Evolutionary conservation across 768 basidiomycete genomes (phyloP).

Genomic region (Lactarius hengduanensis): DNA sequence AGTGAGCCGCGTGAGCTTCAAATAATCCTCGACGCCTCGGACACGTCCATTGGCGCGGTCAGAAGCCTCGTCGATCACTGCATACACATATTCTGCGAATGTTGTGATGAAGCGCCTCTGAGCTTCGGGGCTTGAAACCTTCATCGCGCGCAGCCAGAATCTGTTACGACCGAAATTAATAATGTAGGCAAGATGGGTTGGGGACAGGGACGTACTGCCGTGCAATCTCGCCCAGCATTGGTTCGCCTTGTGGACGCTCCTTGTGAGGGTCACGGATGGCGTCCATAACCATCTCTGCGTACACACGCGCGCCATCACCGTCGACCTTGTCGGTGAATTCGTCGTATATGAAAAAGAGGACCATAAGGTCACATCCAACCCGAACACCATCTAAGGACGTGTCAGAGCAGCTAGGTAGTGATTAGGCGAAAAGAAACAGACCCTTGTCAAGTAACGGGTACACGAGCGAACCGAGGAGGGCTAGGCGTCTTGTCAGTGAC

Average conservation of each 20-base stretch:
- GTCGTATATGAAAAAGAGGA: conserved; percentile 49
- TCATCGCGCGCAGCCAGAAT: conserved; percentile 1
- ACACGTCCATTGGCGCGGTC: conserved; percentile 38
- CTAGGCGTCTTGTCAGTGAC: conserved; percentile 29
- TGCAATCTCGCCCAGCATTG: conserved; percentile 40
- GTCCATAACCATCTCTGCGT: conserved; percentile 41
- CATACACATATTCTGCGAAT: conserved; percentile 38
- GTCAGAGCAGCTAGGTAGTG: background rate
- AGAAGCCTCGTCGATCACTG: conserved; percentile 43
- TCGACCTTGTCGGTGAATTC: conserved; percentile 46
- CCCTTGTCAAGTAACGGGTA: conserved; percentile 39
- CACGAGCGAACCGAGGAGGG: conserved; percentile 39
- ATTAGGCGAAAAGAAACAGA: conserved; percentile 13
- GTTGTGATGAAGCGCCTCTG: conserved; percentile 39
- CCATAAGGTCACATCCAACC: conserved; percentile 52
- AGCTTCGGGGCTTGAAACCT: conserved; percentile 32
- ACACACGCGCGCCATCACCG: conserved; percentile 33
- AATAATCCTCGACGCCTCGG: conserved; percentile 42
- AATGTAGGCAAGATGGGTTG: background rate
- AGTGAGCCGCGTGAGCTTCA: conserved; percentile 41
- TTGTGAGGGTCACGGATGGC: conserved; percentile 39
- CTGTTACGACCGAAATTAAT: background rate
- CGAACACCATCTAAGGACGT: conserved; percentile 28
- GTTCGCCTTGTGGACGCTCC: conserved; percentile 38
- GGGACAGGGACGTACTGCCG: conserved; percentile 37